phyloP scores from a whole-genome alignment of 2,329 filamentous ascomycete species.

The Penicillium frequentans region DNA sequence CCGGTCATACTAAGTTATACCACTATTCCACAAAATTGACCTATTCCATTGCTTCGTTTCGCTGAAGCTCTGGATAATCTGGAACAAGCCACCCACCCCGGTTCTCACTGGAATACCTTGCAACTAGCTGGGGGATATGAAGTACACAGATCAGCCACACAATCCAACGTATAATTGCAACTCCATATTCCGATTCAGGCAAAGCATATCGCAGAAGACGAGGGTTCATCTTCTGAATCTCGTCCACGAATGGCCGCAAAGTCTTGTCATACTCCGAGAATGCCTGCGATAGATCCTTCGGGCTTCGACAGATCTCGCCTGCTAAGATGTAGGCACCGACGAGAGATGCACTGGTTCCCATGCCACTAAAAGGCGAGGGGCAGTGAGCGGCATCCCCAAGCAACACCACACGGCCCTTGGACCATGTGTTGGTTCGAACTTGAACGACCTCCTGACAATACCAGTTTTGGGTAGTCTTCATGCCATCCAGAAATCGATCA shows the following conservation, averaged over 20 bases:
- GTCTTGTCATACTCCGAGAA: conserved; percentile 23
- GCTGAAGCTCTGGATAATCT: conserved; percentile 16
- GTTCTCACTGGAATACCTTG: conserved; percentile 15
- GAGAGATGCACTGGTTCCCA: conserved; percentile 37
- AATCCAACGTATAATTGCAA: conserved; percentile 18
- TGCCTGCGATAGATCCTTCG: conserved; percentile 17
- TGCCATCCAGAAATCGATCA: conserved; percentile 37
- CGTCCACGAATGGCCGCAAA: conserved; percentile 25
- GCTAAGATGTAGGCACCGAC: conserved; percentile 56
- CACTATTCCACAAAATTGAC: neutral
- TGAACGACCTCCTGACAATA: conserved; percentile 44
- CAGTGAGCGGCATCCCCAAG: conserved; percentile 45
- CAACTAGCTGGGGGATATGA: conserved; percentile 17
- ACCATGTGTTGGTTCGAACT: conserved; percentile 31
- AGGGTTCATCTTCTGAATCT: conserved; percentile 19
- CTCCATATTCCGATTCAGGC: conserved; percentile 21
- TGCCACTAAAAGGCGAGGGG: conserved; percentile 34
- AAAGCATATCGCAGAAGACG: conserved; percentile 12
- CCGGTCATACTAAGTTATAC: neutral
- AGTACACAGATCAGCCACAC: conserved; percentile 11
- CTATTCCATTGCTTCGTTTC: neutral
- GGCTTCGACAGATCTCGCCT: conserved; percentile 43
- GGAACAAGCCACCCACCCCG: conserved; percentile 22
- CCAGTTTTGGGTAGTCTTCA: conserved; percentile 44
- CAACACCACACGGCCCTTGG: conserved; percentile 34